A percentile compares a stretch with the other conserved stretches of the same genome.
Conservation (phyloP, 169 alveolate species). For the Cryptosporidium sp. region DNA sequence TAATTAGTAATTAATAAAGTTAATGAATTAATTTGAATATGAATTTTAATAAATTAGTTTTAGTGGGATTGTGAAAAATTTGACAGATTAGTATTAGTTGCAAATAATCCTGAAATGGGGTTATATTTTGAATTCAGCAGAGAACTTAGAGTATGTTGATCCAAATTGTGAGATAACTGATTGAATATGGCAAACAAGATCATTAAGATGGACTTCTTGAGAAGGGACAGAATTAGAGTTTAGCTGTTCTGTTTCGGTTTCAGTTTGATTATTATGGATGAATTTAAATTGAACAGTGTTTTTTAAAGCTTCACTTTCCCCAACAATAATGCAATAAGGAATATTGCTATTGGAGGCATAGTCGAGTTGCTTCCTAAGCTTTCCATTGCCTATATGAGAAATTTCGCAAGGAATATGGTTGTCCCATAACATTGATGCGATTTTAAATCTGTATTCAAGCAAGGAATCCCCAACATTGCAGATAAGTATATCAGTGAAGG, state of each 20-base stretch:
- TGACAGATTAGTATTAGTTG: neutral
- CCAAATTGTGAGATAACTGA: conserved; percentile 4
- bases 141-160: conserved; percentile 41
- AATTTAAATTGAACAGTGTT: conserved; percentile 42
- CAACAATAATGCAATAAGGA: conserved; percentile 65
- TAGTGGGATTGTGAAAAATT: neutral
- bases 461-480: conserved; percentile 51
- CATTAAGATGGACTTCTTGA: conserved; percentile 29
- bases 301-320: conserved; percentile 20
- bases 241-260: neutral
- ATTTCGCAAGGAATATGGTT: conserved; percentile 60
- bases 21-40: no score
- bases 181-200: conserved; percentile 12
- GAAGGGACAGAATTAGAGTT: neutral
- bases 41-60: no score
- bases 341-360: conserved; percentile 37
- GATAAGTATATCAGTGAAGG: conserved; percentile 54
- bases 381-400: conserved; percentile 47
- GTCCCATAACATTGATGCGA: conserved; percentile 67
- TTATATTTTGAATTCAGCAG: neutral
- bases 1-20: no score
- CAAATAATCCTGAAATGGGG: neutral
- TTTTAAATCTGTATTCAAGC: conserved; percentile 41
- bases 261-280: neutral
- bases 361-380: conserved; percentile 57